Percentiles rank a stretch among this genome's conserved stretches.
Conservation (phyloP, 805 yeast species). For the Saturnispora galanensis region DNA sequence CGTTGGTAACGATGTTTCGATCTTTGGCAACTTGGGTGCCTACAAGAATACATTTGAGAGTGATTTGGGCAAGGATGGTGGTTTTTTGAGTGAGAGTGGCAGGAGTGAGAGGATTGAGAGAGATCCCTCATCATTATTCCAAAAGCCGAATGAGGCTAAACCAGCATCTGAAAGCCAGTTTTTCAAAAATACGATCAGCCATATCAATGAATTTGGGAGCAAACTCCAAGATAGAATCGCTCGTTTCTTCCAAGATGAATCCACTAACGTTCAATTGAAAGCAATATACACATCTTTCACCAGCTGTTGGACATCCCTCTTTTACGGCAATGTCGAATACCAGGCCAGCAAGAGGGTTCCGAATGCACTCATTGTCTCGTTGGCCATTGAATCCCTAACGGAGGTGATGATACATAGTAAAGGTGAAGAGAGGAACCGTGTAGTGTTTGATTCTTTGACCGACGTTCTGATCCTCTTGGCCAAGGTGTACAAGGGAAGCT, state of each 20-base stretch:
- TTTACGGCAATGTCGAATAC: conserved; percentile 19
- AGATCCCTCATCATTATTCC: background rate
- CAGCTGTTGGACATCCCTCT: background rate
- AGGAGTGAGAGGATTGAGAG: conserved; percentile 2
- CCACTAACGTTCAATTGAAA: conserved; percentile 1
- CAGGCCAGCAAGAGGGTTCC: conserved; percentile 54
- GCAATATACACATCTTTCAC: background rate
- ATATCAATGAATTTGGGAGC: background rate
- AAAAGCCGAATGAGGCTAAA: no score
- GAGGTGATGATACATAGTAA: conserved; percentile 50
- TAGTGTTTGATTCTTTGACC: conserved; percentile 44
- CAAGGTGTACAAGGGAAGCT: conserved; percentile 45
- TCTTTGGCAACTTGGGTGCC: conserved; percentile 23
- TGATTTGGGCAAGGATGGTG: background rate
- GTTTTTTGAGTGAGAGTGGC: background rate
- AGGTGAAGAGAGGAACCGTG: conserved; percentile 51
- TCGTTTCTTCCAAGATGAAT: background rate
- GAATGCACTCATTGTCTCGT: conserved; percentile 50
- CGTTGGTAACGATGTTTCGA: conserved; percentile 7
- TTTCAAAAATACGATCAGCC: no score
- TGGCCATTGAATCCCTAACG: conserved; percentile 52
- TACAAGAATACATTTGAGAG: conserved; percentile 8
- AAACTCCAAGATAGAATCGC: background rate
- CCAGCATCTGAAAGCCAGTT: no score
- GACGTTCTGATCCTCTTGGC: conserved; percentile 53